A percentile compares a stretch with the other conserved stretches of the same genome.
These are phyloP conservation scores for Carnegiea gigantea DNA, from an alignment of 179 eudicot species.

Conservation along the genomic window DNA sequence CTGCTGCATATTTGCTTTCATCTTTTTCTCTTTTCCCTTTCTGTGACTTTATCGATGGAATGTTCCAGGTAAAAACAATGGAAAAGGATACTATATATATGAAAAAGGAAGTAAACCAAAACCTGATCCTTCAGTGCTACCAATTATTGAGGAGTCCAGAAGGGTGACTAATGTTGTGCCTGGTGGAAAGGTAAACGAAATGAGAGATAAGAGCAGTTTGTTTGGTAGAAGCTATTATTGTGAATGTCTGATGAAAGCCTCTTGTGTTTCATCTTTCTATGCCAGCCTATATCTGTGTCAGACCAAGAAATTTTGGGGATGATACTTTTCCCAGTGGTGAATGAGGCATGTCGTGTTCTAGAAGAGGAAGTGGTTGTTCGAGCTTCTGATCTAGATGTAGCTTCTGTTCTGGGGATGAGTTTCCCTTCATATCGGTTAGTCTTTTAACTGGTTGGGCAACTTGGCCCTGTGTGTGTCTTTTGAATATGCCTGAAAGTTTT, in stretches of 20 bases:
- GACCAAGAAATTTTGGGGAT: conserved; percentile 90
- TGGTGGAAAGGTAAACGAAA: conserved; percentile 62
- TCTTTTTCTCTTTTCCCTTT: not conserved
- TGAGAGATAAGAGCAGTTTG: not conserved
- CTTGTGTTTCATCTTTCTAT: conserved; percentile 6
- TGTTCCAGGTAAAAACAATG: conserved; percentile 74
- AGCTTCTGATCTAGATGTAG: conserved; percentile 92
- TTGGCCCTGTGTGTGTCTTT: not conserved
- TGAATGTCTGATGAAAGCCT: conserved; percentile 13
- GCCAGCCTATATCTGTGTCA: conserved; percentile 78
- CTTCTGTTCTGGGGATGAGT: conserved; percentile 97
- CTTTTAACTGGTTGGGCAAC: conserved; percentile 5
- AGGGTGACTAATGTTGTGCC: conserved; percentile 71
- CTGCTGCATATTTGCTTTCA: not conserved
- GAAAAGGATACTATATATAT: conserved; percentile 82
- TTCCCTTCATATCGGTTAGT: conserved; percentile 94
- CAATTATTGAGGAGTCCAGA: conserved; percentile 80
- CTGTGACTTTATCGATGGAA: not conserved
- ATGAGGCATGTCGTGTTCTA: conserved; percentile 93
- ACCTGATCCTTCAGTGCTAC: conserved; percentile 71
- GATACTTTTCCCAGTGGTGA: conserved; percentile 93
- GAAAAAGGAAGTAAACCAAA: conserved; percentile 92
- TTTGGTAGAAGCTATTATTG: not conserved
- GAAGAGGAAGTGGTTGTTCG: conserved; percentile 90
- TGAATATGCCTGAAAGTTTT: not conserved